Evolutionary conservation across 768 basidiomycete genomes (phyloP), one percentile per base, ranked within the genome.

Genomic region (Mycena capillaripes): DNA sequence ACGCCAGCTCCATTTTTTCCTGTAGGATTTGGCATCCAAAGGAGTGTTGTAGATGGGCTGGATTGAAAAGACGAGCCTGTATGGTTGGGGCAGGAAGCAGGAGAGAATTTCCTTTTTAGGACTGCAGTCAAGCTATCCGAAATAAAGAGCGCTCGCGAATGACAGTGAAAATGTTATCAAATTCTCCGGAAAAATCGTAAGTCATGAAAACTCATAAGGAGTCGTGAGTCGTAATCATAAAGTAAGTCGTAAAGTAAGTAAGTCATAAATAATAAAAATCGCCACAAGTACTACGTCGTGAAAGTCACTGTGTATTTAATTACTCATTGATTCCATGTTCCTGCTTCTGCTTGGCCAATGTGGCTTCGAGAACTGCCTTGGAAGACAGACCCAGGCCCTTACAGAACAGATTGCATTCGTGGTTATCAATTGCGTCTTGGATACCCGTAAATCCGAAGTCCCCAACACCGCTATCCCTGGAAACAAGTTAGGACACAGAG

Each of bases 401-500:
- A 17, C 62, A 63, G 48, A 50, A 63, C 1, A 63, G 2, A 52
- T 48, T 63, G 48, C 48, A 63, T 16, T 63, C 44, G 34, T 63
- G 62, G 12, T n/a, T 63, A 5, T 63, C 48, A 27, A 63, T 63
- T 1, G 48, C 46, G 17, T 63, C 48, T 19, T 52, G 32, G 23
- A 63, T 63, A 2, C 62, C 48, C 2, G 11, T 17, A 19, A 12
- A 32, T 17, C 62, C 62, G 21, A 63, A 63, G 14, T 63, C 62
- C 9, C 62, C 62, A 34, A 63, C 62, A 0, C 62, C 62, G 19
- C 62, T 63, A 23, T 63, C 50, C 17, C 62, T 63, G 36, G 21
- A 50, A 8, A 36, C 14, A 61, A 46, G 19, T 55, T 21, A 4
- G 19, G 4, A 21, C 9, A 8, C 34, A 23, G 7, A 32, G 16